Evolutionary conservation across 345 rosid species (phyloP), one percentile per base, ranked within the genome.

Genomic region (Euphorbia pulcherrima): DNA sequence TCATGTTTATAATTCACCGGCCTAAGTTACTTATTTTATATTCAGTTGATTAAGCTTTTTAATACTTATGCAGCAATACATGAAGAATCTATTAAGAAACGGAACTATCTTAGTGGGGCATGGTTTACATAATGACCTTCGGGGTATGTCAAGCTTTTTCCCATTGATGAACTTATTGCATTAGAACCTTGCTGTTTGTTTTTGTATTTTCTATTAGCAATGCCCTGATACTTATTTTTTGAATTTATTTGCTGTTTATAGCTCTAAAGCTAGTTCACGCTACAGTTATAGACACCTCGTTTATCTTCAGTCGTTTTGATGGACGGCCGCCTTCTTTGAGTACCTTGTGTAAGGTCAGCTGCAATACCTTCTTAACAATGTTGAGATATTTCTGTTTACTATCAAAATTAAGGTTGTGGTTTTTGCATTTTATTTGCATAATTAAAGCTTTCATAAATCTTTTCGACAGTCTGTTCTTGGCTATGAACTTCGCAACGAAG

Each of bases 21-120:
- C 20, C 68, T 33, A 27, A 47, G 20, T 21, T 50, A 64, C 13
- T n/a, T n/a, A n/a, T n/a, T 47, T 18, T 40, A 2, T 27, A 18
- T 62, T 67, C 40, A 48, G 70, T 51, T 52, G 65, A 60, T 66
- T 70, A 75, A 72, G 62, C 26, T 72, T 44, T n/a, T 20, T 48
- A 27, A 26, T 62, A n/a, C n/a, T 70, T 72, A 17, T 75, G 72
- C 71, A 94, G 92, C 82, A 69, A 77, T 78, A 85, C 70, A 47
- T 94, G 84, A 82, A 80, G 84, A 88, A 91, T 77, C 80, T 91
- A 44, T 79, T 94, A 65, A 76, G 82, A 9, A 50, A 63, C 65
- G 92, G 90, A 72, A 80, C 84, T 73, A 83, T 89, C 78, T 73
- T 94, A 57, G 89, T 87, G 57, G 99, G 99, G 35, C 97, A 94